Base-by-base conservation (phyloP, 148 eudicot genomes). In the Drosera capensis region DNA sequence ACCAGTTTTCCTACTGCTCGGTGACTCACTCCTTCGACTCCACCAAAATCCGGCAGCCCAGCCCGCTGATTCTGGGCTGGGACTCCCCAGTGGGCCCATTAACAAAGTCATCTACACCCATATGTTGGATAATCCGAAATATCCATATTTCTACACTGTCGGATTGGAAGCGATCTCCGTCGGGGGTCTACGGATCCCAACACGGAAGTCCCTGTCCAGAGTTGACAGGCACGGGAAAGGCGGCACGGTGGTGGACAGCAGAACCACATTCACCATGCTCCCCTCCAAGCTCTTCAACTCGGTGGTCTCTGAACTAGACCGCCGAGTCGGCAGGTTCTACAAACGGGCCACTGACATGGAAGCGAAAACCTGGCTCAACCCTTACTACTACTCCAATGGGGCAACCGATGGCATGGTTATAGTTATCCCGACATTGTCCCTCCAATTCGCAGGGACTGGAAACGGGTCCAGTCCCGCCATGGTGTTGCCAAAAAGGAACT, bases 191-290 rank as follows among this genome's bases (percentile, higher is more conserved):
- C 59, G 65, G 17, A 53, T 86, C 18, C 40, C 30, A 0, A 70
- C 92, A 20, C 92, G 92, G 22, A 58, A 23, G 16, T 66, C 25
- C 13, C 38, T 86, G 20, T 56, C 5, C 20, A 55, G 66, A 22
- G 73, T 86, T 4, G 92, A 86, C 15, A 9, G 43, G 1, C 21
- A 21, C 0, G 95, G 95, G 7, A 65, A 86, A 20, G 95, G 95
- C 1, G 95, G 95, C 12, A 67, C 78, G 64, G 94, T 88, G 57
- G 94, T 72, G 28, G 94, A 88, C 34, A 80, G 81, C 23, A 81
- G 94, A n/a, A 84, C 96, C 0, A 84, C 94, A 1, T 78, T 65
- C 58, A 85, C 86, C 0, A 77, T 85, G 81, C 43, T 85, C 40
- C 95, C 95, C 0, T 31, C 46, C 0, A 38, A 20, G 25, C 53